Base-by-base conservation (phyloP, 2,329 filamentous ascomycete species). In the Diaporthe aspalathi region DNA sequence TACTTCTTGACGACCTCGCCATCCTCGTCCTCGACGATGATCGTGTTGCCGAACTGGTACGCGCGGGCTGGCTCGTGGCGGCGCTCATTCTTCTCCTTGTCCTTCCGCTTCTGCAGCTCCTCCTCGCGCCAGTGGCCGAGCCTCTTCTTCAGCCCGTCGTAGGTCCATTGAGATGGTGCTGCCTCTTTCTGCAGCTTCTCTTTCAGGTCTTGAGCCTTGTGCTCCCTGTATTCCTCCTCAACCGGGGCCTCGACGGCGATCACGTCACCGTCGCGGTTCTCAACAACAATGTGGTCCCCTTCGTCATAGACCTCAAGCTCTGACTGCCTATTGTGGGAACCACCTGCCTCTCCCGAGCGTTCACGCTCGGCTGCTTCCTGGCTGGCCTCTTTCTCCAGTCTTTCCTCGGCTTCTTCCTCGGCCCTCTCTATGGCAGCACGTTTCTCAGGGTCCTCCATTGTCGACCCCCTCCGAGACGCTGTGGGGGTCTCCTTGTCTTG, bases 221-320 rank as follows among this genome's bases (percentile, higher is more conserved):
- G 73, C 12, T 75, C 72, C 22, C 73, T 57, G 57, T 74, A 56
- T 63, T 76, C 71, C 43, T 75, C 45, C 5, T 56, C 38, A 9
- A 68, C 20, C 75, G 78, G 14, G 80, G 86, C 81, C 74, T 91
- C 86, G 0, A 93, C 89, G 22, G 89, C 89, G 7, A 98, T 79
- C 3, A 98, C 95, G 68, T 98, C 95, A 9, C 95, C 95, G 70
- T 97, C 92, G 73, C 91, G 86, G 76, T 97, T 93, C 80, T 98
- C 95, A 70, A 97, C 90, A 8, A 98, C 84, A 49, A 96, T 88
- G 27, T 97, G 82, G 67, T 91, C 80, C 1, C 95, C 94, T 81
- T 98, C 94, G 74, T 95, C 89, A 75, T 92, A 98, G 0, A 95
- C 87, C 73, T 97, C 90, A 12, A 93, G 80, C 29, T 81, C 73